Evolutionary conservation across 202 grass and related monocot genomes (phyloP), one percentile per base, ranked within the genome.

Genomic region (Zoysia matrella): DNA sequence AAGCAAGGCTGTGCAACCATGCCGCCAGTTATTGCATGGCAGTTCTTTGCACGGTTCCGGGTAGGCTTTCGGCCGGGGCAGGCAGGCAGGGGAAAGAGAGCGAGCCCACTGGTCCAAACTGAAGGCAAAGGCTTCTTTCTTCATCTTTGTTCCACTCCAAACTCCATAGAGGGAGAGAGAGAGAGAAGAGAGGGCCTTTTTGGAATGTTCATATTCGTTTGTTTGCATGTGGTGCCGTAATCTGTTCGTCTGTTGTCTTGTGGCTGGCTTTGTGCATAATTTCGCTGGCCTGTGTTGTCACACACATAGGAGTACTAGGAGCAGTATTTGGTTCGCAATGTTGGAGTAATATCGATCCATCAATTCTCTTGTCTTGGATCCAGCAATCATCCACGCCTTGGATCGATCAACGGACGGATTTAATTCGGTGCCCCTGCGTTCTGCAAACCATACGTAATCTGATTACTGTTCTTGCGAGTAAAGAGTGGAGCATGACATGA

Each of bases 131-230:
- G 30, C 30, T 36, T 36, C 30, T 36, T 36, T 36, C 30, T 36
- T 36, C 30, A 36, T 36, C 30, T 36, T 36, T 36, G 30, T 36
- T 36, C 30, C 30, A 36, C 30, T 36, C 30, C 30, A 36, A 1
- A 36, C 30, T 36, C 30, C 30, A 36, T 36, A 36, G 30, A 36
- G 30, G 30, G 30, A 36, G 1, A 2, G 54, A 57, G 14, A 16
- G 14, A 57, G 56, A 82, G 68, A 10, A 45, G 36, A 42, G n/a
- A 3, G 4, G 4, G 60, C 3, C 60, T 63, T 15, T 66, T 85
- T 77, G 67, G 82, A 77, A 85, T 82, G 67, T 77, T 82, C 87
- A 85, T 82, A 76, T 85, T 89, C 81, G 87, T 85, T 89, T 67
- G 82, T 85, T 89, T 67, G 82, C 36, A 63, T 63, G 30, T 63